Evolutionary conservation across 352 stramenopile species (phyloP), one percentile per base, ranked within the genome.

Genomic region (Stephanocyclus meneghinianus): DNA sequence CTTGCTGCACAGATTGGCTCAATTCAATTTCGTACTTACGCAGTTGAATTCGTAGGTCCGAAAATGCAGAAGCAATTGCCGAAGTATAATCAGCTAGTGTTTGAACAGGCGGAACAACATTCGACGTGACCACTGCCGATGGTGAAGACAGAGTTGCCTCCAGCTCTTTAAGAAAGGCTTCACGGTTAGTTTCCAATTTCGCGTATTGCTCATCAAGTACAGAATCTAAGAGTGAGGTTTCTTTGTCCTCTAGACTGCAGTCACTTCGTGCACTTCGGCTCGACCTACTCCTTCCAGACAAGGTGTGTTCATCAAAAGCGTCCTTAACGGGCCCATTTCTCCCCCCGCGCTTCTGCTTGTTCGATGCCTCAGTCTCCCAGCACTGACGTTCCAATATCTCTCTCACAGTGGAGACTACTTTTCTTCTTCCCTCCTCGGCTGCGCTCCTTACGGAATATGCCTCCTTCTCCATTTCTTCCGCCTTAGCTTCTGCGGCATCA

Each of bases 381-480:
- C 63, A 76, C 15, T 63, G 60, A 18, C 67, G 32, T 51, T 85
- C 74, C 56, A 90, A 73, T n/a, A 80, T 73, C 59, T 93, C 87
- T 55, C 60, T 74, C 8, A 84, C 71, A 26, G 60, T 62, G n/a
- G 7, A 53, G 13, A 85, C 69, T 66, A 78, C 55, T 80, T 83
- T 70, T 85, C 66, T 73, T 68, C 73, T 56, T 72, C 78, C 40
- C 57, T 86, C 47, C 64, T 88, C 60, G 63, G 72, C 35, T 70
- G 71, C 26, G 72, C 78, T 69, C 79, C 85, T 80, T 74, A 87
- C 82, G 63, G 72, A 66, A 81, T 80, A 85, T 26, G 65, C 57
- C 57, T 93, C 85, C 47, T 87, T 83, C 57, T 89, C 77, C 55
- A 86, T 77, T 16, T 82, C 72, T 42, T 85, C 77, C 1, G 76